Evolutionary conservation across 352 stramenopile genomes (phyloP), one percentile per base, ranked within the genome.

Genomic region (Thraustotheca clavata): DNA sequence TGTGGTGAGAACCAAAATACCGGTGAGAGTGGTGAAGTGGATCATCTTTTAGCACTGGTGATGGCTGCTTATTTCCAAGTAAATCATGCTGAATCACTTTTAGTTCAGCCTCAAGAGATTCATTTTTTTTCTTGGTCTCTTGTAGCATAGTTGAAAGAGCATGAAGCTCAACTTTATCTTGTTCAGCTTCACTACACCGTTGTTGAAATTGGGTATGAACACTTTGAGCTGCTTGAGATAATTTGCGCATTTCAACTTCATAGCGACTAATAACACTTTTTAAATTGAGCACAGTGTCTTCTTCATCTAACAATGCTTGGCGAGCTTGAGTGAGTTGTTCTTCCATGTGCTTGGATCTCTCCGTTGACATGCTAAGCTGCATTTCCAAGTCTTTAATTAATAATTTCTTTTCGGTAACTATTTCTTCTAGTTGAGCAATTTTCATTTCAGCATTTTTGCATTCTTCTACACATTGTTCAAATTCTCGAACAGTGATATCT

Each of bases 191-290:
- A 24, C 14, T 39, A 41, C 55, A 63, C 20, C 55, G 55, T 20
- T 80, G 73, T 61, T 87, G 74, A 36, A 85, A 81, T 33, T 83
- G 55, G 5, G 86, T 77, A 38, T 90, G 79, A 8, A 77, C 79
- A n/a, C 73, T 73, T 46, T 77, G 79, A 1, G 79, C 72, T 0
- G 76, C 71, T 48, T 87, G 79, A 31, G 75, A 79, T 0, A 90
- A 67, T 22, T 80, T 72, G 3, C 71, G 69, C n/a, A 84, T 48
- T n/a, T 88, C 79, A n/a, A 83, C 75, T 32, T 80, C 72, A 38
- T 84, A 76, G 24, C 68, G 74, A 22, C 72, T 70, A 7, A 73
- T 69, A 1, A 69, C 69, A 1, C 69, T 61, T 26, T 71, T 76
- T 1, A 76, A 71, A 39, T 75, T 70, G 34, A 81, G 71, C 0